Conservation (phyloP, 805 yeast genomes). For the Tetrapisispora taiwanensis region DNA sequence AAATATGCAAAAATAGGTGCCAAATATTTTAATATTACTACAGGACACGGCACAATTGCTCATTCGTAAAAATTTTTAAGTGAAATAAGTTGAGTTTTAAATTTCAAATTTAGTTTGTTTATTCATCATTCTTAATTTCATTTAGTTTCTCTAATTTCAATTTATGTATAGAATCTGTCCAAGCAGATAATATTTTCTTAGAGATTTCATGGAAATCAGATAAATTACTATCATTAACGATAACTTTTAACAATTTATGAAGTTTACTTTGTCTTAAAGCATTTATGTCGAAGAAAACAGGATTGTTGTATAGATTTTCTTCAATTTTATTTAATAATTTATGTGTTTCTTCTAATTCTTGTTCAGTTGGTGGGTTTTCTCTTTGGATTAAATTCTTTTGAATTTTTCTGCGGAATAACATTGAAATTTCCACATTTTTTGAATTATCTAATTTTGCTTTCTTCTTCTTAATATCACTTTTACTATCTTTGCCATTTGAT, state of each 20-base stretch:
- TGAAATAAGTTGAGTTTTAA: no score
- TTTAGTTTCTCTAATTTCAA: constrained; percentile 14
- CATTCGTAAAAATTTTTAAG: no score
- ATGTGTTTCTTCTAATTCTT: constrained; percentile 20
- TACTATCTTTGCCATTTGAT: not conserved
- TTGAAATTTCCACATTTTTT: constrained; percentile 21
- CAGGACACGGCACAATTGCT: no score
- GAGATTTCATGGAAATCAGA: constrained; percentile 25
- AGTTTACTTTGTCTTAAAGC: constrained; percentile 23
- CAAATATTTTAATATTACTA: no score
- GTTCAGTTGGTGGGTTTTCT: constrained; percentile 18
- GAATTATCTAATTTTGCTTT: constrained; percentile 18
- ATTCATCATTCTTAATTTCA: not conserved
- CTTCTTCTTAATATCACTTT: constrained; percentile 2
- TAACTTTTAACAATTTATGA: constrained; percentile 25
- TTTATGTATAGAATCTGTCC: constrained; percentile 17
- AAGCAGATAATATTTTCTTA: constrained; percentile 15
- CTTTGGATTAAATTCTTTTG: constrained; percentile 27
- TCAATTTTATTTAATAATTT: constrained; percentile 19
- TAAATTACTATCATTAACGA: constrained; percentile 18
- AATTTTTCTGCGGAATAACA: constrained; percentile 23
- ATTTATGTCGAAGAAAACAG: constrained; percentile 25
- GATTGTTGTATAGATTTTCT: constrained; percentile 18
- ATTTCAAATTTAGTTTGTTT: not conserved
- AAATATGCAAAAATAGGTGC: no score